These are phyloP conservation scores for thale cress (Arabidopsis thaliana) DNA, from an alignment of 345 rosid genomes.

Conservation along the genomic window DNA sequence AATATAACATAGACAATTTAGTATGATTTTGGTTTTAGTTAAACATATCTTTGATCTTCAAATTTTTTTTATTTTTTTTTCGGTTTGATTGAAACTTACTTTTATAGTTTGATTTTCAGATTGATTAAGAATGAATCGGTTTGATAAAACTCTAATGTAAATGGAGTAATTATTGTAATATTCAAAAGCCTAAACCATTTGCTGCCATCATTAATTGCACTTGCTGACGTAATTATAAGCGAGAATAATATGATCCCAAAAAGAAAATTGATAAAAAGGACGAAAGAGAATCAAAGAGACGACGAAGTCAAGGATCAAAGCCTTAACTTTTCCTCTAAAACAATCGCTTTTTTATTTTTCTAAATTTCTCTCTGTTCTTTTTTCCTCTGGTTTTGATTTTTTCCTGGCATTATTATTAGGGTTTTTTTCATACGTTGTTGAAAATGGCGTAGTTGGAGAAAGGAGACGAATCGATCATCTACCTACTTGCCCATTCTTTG, in stretches of 20 bases:
- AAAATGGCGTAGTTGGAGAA: slow-evolving; percentile 28
- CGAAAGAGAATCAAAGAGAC: slow-evolving; percentile 32
- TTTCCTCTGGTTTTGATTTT: neutral
- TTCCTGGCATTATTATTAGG: slow-evolving; percentile 21
- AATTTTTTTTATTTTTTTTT: too few species aligned
- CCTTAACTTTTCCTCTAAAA: slow-evolving; percentile 32
- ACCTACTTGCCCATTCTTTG: slow-evolving; percentile 20
- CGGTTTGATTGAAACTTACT: too few species aligned
- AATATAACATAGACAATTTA: too few species aligned
- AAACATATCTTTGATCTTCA: too few species aligned
- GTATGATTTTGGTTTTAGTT: too few species aligned
- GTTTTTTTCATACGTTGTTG: slow-evolving; percentile 19
- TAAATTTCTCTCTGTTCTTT: neutral
- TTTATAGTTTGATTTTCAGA: too few species aligned
- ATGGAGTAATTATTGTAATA: neutral
- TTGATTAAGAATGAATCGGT: too few species aligned
- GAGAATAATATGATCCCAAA: neutral
- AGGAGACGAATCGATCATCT: slow-evolving; percentile 24
- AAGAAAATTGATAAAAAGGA: slow-evolving; percentile 3
- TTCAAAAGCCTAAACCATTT: neutral
- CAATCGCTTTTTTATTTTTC: slow-evolving; percentile 3
- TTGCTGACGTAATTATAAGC: slow-evolving; percentile 32
- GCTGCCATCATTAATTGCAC: slow-evolving; percentile 29
- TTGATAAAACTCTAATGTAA: neutral
- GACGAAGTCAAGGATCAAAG: slow-evolving; percentile 49